A percentile compares a stretch with the other conserved stretches of the same genome.
Evolutionary conservation across 176 grass and related monocot genomes (phyloP).

Genomic region (Bolboschoenus planiculmis): DNA sequence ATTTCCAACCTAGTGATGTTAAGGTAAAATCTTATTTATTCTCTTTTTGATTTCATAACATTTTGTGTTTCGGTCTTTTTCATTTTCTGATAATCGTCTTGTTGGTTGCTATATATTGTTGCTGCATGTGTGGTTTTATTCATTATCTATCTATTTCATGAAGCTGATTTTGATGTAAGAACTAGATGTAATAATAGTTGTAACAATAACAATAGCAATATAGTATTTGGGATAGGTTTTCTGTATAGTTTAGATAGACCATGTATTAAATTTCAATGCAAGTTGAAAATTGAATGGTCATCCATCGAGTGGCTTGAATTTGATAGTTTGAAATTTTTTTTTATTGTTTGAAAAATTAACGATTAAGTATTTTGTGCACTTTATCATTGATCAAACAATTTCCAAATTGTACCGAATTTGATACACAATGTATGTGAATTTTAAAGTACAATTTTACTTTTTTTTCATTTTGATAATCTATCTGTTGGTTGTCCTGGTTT

Average conservation of each 20-base stretch:
- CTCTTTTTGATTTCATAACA: slow-evolving; percentile 10
- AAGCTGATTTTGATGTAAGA: background rate
- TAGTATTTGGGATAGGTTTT: background rate
- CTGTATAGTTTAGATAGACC: background rate
- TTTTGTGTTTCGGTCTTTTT: background rate
- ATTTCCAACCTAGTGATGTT: slow-evolving; percentile 67
- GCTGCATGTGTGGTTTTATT: background rate
- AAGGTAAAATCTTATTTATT: slow-evolving; percentile 44
- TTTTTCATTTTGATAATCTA: background rate
- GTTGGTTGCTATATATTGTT: background rate
- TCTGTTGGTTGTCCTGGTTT: background rate
- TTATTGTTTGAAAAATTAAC: background rate
- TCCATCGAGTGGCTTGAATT: background rate
- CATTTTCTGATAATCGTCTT: background rate
- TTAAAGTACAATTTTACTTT: background rate
- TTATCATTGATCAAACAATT: background rate
- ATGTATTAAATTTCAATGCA: background rate
- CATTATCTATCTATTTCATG: background rate
- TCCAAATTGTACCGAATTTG: background rate
- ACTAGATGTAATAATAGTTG: background rate
- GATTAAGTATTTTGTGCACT: background rate
- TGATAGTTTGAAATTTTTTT: too few relatives aligned
- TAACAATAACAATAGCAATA: background rate
- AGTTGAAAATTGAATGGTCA: background rate
- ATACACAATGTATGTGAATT: background rate